These are phyloP conservation scores for Phlyctochytrium arcticum DNA, from an alignment of 192 early-diverging fungal species.

Conservation along the genomic window DNA sequence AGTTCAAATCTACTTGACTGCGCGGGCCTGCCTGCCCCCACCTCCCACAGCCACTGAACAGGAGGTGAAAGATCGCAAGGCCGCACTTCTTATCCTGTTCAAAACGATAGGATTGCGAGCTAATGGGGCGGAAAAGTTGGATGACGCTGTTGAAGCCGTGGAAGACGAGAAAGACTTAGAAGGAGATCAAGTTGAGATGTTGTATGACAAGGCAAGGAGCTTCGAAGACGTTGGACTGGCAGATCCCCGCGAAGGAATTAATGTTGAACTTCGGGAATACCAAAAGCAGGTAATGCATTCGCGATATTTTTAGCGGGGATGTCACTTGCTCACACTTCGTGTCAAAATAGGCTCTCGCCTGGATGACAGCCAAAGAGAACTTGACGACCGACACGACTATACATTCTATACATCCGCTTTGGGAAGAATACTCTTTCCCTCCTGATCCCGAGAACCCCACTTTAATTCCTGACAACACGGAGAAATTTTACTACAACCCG, in stretches of 20 bases:
- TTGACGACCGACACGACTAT: neutral
- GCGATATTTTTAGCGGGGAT: neutral
- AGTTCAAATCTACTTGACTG: slow-evolving; percentile 3
- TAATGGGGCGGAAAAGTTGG: neutral
- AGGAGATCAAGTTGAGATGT: slow-evolving; percentile 7
- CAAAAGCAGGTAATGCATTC: slow-evolving; percentile 25
- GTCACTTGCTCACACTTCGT: neutral
- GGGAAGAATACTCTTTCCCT: slow-evolving; percentile 18
- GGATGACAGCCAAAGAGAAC: slow-evolving; percentile 18
- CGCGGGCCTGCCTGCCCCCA: neutral
- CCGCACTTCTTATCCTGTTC: slow-evolving; percentile 1
- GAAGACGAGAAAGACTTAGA: slow-evolving; percentile 4
- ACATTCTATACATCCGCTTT: slow-evolving; percentile 18
- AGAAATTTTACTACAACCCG: slow-evolving; percentile 28
- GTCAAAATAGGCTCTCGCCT: slow-evolving; percentile 4
- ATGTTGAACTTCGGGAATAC: slow-evolving; percentile 22
- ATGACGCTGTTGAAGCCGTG: neutral
- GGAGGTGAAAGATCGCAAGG: slow-evolving; percentile 3
- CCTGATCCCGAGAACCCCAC: too few species aligned
- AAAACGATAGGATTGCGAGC: neutral
- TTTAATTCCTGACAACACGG: neutral
- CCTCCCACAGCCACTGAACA: neutral
- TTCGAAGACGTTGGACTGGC: slow-evolving; percentile 18
- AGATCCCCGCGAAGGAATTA: slow-evolving; percentile 22
- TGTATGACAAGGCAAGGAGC: slow-evolving; percentile 28